Evolutionary conservation across 2,329 filamentous ascomycete species (phyloP), one percentile per base, ranked within the genome.

Genomic region (Cucurbitaria berberidis): DNA sequence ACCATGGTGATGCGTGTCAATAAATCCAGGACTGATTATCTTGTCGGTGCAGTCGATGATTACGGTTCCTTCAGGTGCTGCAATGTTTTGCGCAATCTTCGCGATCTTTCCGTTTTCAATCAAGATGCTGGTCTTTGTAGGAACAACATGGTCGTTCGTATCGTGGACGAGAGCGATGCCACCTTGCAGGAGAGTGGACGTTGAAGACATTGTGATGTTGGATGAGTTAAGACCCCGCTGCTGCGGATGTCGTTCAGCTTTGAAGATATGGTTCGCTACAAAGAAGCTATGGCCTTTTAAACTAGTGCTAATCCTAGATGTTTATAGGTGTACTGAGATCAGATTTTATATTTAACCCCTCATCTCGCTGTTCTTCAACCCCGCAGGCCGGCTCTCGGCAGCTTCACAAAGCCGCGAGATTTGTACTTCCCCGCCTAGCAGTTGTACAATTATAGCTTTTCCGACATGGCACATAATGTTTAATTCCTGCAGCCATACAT

Each of bases 1-100:
- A 30, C 62, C 52, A 55, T 71, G 67, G 2, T 79, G 78, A 55
- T 85, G 84, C 0, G 82, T 84, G 65, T 85, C 82, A 47, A 85
- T 73, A 27, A 55, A 52, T 1, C 83, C 83, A 0, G 83, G 83
- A 0, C 78, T 78, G 49, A 85, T 74, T 45, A 85, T 84, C 60
- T 83, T 81, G 46, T 78, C 73, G 0, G 74, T 76, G 34, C 77
- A 78, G 56, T 85, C 78, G n/a, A 85, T 69, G 1, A 78, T 55
- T 45, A 82, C 73, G 1, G 72, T 73, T 16, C 69, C 68, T 3
- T 54, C 30, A 0, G 52, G 39, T 1, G 69, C 68, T 3, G 55
- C 38, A 16, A 76, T 72, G 15, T 58, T 48, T 18, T 49, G 39
- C 39, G 53, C 71, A 18, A 77, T 70, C 48, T 70, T 72, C 1